A percentile compares a stretch with the other conserved stretches of the same genome.
These are phyloP conservation scores for Dothideomycetidae sp. DNA, from an alignment of 2,329 filamentous ascomycete species.

Conservation along the genomic window DNA sequence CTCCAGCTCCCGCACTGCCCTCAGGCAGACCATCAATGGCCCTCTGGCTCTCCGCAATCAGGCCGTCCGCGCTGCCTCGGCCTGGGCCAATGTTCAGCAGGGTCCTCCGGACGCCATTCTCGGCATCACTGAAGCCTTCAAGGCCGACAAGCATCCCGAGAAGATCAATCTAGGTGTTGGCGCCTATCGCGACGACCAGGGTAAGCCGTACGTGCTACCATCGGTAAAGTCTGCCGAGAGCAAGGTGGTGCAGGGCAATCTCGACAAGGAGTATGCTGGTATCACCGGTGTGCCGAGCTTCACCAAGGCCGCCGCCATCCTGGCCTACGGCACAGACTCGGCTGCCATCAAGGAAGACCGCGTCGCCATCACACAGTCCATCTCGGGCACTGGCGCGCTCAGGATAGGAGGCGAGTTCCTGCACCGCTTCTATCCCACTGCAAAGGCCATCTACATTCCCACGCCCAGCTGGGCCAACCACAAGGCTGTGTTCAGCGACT, in stretches of 20 bases:
- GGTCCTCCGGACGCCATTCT: slow-evolving; percentile 82
- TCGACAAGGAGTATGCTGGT: slow-evolving; percentile 96
- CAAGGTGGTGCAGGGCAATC: slow-evolving; percentile 59
- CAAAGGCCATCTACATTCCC: slow-evolving; percentile 94
- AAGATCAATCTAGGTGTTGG: slow-evolving; percentile 89
- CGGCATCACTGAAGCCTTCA: slow-evolving; percentile 96
- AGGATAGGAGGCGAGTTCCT: slow-evolving; percentile 92
- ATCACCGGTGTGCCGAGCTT: slow-evolving; percentile 94
- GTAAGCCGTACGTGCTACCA: slow-evolving; percentile 94
- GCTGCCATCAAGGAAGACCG: slow-evolving; percentile 58
- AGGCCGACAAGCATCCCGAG: slow-evolving; percentile 80
- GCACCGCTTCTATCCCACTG: slow-evolving; percentile 74
- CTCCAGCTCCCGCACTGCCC: slow-evolving; percentile 24
- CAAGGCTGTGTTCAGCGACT: slow-evolving; percentile 88
- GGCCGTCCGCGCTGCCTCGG: slow-evolving; percentile 52
- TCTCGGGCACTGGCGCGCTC: slow-evolving; percentile 92
- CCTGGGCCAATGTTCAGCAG: slow-evolving; percentile 83
- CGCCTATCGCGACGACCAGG: slow-evolving; percentile 83
- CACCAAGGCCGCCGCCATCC: slow-evolving; percentile 76
- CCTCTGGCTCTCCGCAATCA: slow-evolving; percentile 14
- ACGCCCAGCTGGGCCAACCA: slow-evolving; percentile 97
- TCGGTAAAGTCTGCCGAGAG: slow-evolving; percentile 82
- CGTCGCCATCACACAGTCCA: slow-evolving; percentile 88
- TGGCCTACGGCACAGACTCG: slow-evolving; percentile 79
- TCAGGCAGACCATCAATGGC: slow-evolving; percentile 10